A percentile compares a stretch with the other conserved stretches of the same genome.
Conservation (phyloP, 768 basidiomycete species). For the Boletus edulis region DNA sequence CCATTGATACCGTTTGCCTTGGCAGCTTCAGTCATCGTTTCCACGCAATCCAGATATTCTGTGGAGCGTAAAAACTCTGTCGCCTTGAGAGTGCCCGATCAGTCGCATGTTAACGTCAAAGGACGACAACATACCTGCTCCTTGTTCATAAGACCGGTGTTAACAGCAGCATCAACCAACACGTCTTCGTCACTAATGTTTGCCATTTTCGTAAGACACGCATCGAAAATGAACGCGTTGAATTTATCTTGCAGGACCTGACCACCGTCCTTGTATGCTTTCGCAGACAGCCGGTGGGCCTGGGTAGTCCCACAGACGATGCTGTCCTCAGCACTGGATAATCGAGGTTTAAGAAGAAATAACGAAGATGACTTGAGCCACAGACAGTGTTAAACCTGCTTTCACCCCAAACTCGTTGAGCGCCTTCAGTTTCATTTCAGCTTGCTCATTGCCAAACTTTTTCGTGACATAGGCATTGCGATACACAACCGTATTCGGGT, state of each 20-base stretch:
- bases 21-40: slow-evolving; percentile 37
- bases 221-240: slow-evolving; percentile 37
- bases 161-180: slow-evolving; percentile 36
- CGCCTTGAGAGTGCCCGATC: slow-evolving; percentile 25
- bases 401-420: slow-evolving; percentile 24
- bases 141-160: slow-evolving; percentile 34
- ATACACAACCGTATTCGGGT: not conserved
- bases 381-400: slow-evolving; percentile 24
- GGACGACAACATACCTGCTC: slow-evolving; percentile 28
- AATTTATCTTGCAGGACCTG: slow-evolving; percentile 35
- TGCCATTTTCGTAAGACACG: slow-evolving; percentile 35
- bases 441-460: slow-evolving; percentile 26
- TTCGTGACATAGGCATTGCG: slow-evolving; percentile 21
- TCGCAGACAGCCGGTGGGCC: slow-evolving; percentile 42
- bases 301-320: slow-evolving; percentile 36
- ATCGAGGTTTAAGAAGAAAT: not conserved
- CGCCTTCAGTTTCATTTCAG: slow-evolving; percentile 24
- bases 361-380: not conserved
- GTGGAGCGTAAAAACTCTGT: slow-evolving; percentile 37
- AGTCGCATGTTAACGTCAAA: not conserved
- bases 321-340: slow-evolving; percentile 35
- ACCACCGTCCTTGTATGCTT: slow-evolving; percentile 40
- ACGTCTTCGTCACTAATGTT: slow-evolving; percentile 35
- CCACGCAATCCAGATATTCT: slow-evolving; percentile 37
- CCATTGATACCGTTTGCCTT: slow-evolving; percentile 43